Base-by-base conservation (phyloP, 2,329 filamentous ascomycete genomes). In the Pseudogymnoascus sp. region DNA sequence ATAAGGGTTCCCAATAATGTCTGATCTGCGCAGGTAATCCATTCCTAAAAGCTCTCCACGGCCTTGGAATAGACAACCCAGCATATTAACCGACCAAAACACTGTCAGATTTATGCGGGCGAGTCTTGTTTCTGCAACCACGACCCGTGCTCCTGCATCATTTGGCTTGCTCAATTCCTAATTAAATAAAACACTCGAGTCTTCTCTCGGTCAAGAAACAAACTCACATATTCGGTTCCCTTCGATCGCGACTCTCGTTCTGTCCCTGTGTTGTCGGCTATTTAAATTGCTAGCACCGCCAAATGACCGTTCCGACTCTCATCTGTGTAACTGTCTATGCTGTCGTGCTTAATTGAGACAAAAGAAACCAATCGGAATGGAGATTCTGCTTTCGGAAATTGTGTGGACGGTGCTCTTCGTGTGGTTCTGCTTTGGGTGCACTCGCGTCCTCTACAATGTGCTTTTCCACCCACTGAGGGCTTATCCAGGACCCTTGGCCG, bases 401-500 rank as follows among this genome's bases (percentile, higher is more conserved):
- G 4, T 52, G 45, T 52, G 45, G 45, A 12, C 45, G 1, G n/a
- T 18, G n/a, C n/a, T 52, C n/a, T 30, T 30, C 15, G 45, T 30
- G 23, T 52, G 45, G 45, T 30, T 18, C 15, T 5, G 23, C 7
- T 52, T 52, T 30, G 26, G 45, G 2, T 5, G 21, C 6, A 26
- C n/a, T 15, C 56, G 12, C 18, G 13, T 60, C 30, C 13, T 60
- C 30, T 60, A 60, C 57, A 60, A 60, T 41, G 30, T 60, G 30
- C 38, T 59, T 26, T 60, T 60, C 59, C 59, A 60, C 13, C 59
- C 59, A 26, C 30, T 60, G 55, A 57, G 57, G 8, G 33, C 34
- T 19, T 60, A 23, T 26, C 59, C 59, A 5, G 59, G 59, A 10
- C 59, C 59, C 13, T 34, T 26, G 10, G 55, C 55, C 26, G 59